These are phyloP conservation scores for Solanum etuberosum DNA, from an alignment of 257 asterid species.

Conservation along the genomic window DNA sequence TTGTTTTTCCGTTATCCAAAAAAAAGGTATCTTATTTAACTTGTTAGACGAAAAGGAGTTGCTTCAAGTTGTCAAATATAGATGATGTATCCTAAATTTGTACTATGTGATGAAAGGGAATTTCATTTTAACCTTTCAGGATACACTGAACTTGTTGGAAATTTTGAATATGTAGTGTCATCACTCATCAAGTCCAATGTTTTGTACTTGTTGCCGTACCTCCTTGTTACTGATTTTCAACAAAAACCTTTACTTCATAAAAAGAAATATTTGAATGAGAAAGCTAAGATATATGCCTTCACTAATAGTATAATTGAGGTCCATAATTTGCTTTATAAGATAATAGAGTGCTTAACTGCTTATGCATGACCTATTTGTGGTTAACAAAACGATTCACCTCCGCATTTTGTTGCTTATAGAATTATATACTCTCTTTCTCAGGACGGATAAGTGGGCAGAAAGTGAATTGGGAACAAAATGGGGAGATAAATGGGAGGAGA, in stretches of 20 bases:
- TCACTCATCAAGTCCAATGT: no score
- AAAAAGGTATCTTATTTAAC: constrained; percentile 43
- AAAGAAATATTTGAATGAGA: background rate
- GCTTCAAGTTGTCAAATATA: background rate
- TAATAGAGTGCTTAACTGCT: background rate
- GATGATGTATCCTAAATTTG: no score
- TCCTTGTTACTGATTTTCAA: background rate
- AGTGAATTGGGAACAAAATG: constrained; percentile 92
- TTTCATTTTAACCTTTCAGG: no score
- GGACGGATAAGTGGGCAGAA: constrained; percentile 99
- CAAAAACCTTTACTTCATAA: background rate
- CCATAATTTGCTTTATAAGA: background rate
- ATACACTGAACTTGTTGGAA: background rate
- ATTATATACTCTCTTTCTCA: constrained; percentile 10
- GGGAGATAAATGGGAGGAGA: constrained; percentile 99
- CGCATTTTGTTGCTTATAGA: background rate
- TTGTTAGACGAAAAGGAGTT: background rate
- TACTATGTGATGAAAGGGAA: no score
- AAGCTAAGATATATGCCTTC: background rate
- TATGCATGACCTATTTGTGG: background rate
- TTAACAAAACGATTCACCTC: background rate
- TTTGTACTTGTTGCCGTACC: no score
- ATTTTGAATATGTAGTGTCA: no score
- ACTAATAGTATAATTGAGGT: background rate
- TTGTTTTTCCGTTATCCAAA: background rate